These are phyloP conservation scores for Uronychia setigera DNA, from an alignment of 73 alveolate genomes.

Conservation along the genomic window DNA sequence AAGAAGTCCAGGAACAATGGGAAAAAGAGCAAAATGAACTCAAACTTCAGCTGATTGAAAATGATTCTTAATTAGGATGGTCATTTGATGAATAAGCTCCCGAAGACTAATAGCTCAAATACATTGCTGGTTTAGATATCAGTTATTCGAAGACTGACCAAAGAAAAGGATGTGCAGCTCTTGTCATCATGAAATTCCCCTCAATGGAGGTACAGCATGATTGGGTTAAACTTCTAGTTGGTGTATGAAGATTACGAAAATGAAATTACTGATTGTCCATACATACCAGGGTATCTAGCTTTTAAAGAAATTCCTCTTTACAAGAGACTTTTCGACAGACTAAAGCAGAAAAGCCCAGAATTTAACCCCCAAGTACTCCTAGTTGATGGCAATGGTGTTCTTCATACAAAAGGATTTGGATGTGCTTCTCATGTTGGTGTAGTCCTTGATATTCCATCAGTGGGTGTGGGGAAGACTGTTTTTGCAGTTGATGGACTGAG, in stretches of 20 bases:
- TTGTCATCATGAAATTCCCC: conserved; percentile 77
- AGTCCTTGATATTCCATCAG: conserved; percentile 83
- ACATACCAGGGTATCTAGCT: conserved; percentile 98
- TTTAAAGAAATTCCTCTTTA: conserved; percentile 95
- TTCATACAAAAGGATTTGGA: conserved; percentile 95
- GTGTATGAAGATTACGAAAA: conserved; percentile 86
- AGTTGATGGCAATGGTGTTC: conserved; percentile 97
- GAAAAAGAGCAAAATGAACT: conserved; percentile 51
- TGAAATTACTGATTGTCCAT: conserved; percentile 90
- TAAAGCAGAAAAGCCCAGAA: conserved; percentile 72
- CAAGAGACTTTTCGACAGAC: conserved; percentile 77
- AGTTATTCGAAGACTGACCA: conserved; percentile 80
- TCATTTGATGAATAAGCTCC: too few species aligned
- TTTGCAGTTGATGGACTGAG: conserved; percentile 95
- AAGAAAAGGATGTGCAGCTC: conserved; percentile 84
- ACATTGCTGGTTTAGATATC: conserved; percentile 90
- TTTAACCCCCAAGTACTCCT: conserved; percentile 88
- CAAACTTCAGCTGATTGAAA: conserved; percentile 52
- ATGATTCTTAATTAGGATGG: conserved; percentile 56
- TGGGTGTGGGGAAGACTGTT: conserved; percentile 96
- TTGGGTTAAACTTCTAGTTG: neutral
- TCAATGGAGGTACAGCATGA: conserved; percentile 58
- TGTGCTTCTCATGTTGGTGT: conserved; percentile 97
- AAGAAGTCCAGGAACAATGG: conserved; percentile 60
- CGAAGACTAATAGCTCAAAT: too few species aligned